Conservation (phyloP, 108 stramenopile genomes). For the Pseudonitzschia pungens region DNA sequence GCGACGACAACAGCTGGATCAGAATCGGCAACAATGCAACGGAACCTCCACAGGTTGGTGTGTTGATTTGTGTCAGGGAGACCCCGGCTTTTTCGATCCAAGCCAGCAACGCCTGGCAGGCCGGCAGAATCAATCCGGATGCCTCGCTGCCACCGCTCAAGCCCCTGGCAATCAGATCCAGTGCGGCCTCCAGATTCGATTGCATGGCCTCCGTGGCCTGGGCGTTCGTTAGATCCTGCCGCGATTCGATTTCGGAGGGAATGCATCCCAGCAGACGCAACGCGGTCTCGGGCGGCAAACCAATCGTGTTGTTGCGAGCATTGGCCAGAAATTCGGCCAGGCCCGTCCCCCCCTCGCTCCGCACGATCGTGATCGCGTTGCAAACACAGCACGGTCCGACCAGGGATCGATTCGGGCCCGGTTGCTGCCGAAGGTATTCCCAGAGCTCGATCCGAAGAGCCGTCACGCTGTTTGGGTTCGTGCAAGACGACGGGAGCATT, state of each 20-base stretch:
- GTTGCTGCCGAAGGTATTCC: constrained; percentile 20
- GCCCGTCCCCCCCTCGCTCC: constrained; percentile 11
- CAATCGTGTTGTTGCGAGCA: background rate
- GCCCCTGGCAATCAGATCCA: constrained; percentile 22
- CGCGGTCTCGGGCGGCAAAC: background rate
- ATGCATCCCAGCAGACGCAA: constrained; percentile 29
- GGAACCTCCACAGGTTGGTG: constrained; percentile 12
- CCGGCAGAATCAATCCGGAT: constrained; percentile 15
- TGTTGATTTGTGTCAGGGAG: constrained; percentile 37
- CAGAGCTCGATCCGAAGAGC: constrained; percentile 18
- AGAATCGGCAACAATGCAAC: constrained; percentile 35
- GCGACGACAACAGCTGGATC: constrained; percentile 41
- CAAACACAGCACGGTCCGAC: constrained; percentile 31
- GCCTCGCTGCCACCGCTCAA: background rate
- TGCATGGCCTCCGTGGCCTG: constrained; percentile 26
- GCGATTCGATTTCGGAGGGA: constrained; percentile 35
- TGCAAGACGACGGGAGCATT: constrained; percentile 10
- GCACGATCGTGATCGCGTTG: constrained; percentile 23
- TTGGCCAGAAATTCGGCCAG: constrained; percentile 25
- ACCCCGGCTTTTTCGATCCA: constrained; percentile 38
- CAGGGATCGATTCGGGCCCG: background rate
- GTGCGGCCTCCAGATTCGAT: constrained; percentile 21
- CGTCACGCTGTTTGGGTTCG: background rate
- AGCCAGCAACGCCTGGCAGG: constrained; percentile 28
- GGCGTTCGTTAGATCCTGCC: constrained; percentile 15